Evolutionary conservation across 352 stramenopile genomes (phyloP), one percentile per base, ranked within the genome.

Genomic region (Phytophthora fragariae): DNA sequence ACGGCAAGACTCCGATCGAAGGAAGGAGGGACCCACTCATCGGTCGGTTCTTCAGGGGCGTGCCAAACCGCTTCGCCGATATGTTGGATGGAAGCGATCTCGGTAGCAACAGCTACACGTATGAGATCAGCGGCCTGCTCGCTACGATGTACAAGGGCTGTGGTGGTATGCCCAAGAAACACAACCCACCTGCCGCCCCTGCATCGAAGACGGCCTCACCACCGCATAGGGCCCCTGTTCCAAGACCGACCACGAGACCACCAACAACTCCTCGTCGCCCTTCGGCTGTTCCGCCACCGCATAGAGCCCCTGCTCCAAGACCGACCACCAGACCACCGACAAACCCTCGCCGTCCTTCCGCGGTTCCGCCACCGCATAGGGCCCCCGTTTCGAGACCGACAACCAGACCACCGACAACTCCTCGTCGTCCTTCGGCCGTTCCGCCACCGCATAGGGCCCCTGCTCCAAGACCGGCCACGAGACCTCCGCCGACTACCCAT

Each of bases 51-150:
- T 84, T 84, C 33, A 19, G 37, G 3, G 60, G 56, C n/a, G 65
- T 85, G 17, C 68, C 66, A 2, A 82, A 73, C 57, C 70, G 62
- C 6, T 87, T 83, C 41, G 80, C 75, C 0, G 82, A 74, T 37
- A 66, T 86, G 17, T 76, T 84, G 53, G 79, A 85, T 35, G 57
- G 65, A 17, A 75, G 77, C 5, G 75, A 84, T 60, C 60, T 89
- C 5, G 82, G 80, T 21, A 7, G 53, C 21, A 77, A 31, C 62
- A 87, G 82, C 72, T 89, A 87, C 73, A 76, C 80, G 60, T 87
- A 83, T 66, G 82, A 87, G 57, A 69, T 87, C 62, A 81, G 64
- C 27, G 71, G 75, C 9, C 54, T 76, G 33, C 63, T 87, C 8
- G 75, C 71, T 14, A 74, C 39, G 6, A 79, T 84, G 74, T 86